A percentile compares a stretch with the other conserved stretches of the same genome.
Conservation (phyloP, 2,329 filamentous ascomycete genomes). For the Endocalyx cinctus region DNA sequence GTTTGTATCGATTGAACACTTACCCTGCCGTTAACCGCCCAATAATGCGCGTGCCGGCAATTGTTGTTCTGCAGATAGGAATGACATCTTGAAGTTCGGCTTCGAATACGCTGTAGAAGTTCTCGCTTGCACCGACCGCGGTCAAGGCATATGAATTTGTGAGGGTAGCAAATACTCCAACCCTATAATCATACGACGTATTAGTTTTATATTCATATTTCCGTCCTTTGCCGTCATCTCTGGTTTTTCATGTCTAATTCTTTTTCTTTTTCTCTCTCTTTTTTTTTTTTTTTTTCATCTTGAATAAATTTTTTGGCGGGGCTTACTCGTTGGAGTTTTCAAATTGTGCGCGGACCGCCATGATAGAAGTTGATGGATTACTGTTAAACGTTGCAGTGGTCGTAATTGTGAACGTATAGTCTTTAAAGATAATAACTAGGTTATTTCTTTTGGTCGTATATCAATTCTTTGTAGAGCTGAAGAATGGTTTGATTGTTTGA, state of each 20-base stretch:
- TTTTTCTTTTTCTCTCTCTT: slow-evolving; percentile 1
- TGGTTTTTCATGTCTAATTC: not conserved
- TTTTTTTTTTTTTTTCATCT: slow-evolving; percentile 1
- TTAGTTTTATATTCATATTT: too few species aligned
- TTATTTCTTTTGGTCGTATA: too few species aligned
- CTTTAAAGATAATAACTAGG: too few species aligned
- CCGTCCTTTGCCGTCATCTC: too few species aligned
- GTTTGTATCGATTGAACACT: slow-evolving; percentile 22
- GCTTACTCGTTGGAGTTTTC: slow-evolving; percentile 84
- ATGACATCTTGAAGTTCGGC: slow-evolving; percentile 96
- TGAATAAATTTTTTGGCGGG: slow-evolving; percentile 24
- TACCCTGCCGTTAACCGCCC: slow-evolving; percentile 91
- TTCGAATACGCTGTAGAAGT: slow-evolving; percentile 93
- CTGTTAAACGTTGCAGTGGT: too few species aligned
- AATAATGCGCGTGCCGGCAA: slow-evolving; percentile 93
- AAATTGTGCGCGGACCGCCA: slow-evolving; percentile 71
- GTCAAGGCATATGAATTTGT: slow-evolving; percentile 97
- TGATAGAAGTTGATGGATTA: too few species aligned
- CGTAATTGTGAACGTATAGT: slow-evolving; percentile 16
- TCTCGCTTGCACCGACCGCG: slow-evolving; percentile 91
- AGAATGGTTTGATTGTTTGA: too few species aligned
- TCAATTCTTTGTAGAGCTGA: too few species aligned
- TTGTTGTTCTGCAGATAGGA: slow-evolving; percentile 93
- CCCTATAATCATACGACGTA: slow-evolving; percentile 56
- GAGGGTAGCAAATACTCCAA: slow-evolving; percentile 93